Evolutionary conservation across 768 basidiomycete species (phyloP), one percentile per base, ranked within the genome.

Genomic region (Mycena vitilis): DNA sequence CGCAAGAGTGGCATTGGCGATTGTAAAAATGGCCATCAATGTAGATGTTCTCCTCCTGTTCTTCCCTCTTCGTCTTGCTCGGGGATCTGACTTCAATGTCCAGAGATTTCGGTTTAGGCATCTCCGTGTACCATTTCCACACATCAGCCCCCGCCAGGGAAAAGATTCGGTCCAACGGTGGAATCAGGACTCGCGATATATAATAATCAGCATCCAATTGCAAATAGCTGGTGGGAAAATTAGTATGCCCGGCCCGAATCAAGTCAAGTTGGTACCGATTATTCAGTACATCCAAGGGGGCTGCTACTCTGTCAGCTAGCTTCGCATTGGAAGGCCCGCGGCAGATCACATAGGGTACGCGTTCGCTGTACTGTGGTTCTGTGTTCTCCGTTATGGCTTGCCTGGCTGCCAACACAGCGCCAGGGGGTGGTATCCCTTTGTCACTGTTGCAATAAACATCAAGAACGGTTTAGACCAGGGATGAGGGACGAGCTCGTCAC

Each of bases 351-450:
- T 98, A 99, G 1, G 95, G 95, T 0, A 99, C 88, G 36, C 97
- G 89, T 73, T 99, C 96, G 20, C 94, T 95, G 75, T 98, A 98
- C 73, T 96, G 95, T 1, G 93, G 85, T 75, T 98, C 96, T 58
- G 92, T 87, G 30, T 90, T 89, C 0, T 99, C 96, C 52, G 87
- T 76, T 16, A 91, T 72, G 78, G 92, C 87, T 62, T 88, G 87
- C 36, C 91, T 86, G 4, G 92, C 91, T 10, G 96, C 96, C 16
- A 99, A 91, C 1, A 90, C 86, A 8, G 89, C 96, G 0, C 96
- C 98, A n/a, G 98, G 96, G 8, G 95, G 96, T 1, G 96, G 98
- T 0, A 89, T 88, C 0, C 83, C 90, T 70, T 89, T 91, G 60
- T 95, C 95, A 69, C 97, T 98, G 51, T 30, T 61, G 18, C 47